Evolutionary conservation across 352 stramenopile genomes (phyloP), one percentile per base, ranked within the genome.

Genomic region (Aphanomyces astaci): DNA sequence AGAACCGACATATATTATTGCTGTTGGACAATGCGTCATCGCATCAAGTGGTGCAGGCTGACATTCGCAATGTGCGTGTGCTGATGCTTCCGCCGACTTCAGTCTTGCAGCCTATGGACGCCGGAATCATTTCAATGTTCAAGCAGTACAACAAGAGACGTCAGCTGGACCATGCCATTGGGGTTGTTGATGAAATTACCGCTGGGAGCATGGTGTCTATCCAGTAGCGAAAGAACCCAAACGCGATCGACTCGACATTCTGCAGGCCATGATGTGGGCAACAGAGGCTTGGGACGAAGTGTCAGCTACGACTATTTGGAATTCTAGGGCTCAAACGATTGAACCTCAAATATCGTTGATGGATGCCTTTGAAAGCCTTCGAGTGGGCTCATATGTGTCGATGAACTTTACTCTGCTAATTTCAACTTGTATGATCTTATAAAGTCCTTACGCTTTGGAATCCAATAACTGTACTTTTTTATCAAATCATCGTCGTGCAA

Each of bases 1-100:
- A 78, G 22, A 28, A 71, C 10, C 67, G 75, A 7, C 57, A 70
- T 2, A 74, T 72, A 51, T 36, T 77, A 7, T 51, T 83, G 7
- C 13, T 79, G 4, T 1, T 81, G n/a, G 75, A 81, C 48, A 75
- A 53, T 31, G 45, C 45, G 9, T 53, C 45, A 10, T 53, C 45
- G 13, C 45, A 53, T 24, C 45, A 53, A 53, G 45, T 53, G 4
- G 45, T 53, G 7, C 45, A 19, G 45, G 45, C 45, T 5, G 45
- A 53, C 45, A 24, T 53, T 19, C 9, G 45, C 22, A n/a, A 53
- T 19, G 19, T 53, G 9, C 45, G 45, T 24, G 45, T 53, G 13
- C 19, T 53, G 13, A 53, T 53, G 45, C 45, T 53, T 7, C 45
- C 45, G 19, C 45, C 27, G 13, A 64, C 56, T 4, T 54, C 36